Evolutionary conservation across 169 alveolate species (phyloP).

Genomic region (Plasmodium chabaudi): DNA sequence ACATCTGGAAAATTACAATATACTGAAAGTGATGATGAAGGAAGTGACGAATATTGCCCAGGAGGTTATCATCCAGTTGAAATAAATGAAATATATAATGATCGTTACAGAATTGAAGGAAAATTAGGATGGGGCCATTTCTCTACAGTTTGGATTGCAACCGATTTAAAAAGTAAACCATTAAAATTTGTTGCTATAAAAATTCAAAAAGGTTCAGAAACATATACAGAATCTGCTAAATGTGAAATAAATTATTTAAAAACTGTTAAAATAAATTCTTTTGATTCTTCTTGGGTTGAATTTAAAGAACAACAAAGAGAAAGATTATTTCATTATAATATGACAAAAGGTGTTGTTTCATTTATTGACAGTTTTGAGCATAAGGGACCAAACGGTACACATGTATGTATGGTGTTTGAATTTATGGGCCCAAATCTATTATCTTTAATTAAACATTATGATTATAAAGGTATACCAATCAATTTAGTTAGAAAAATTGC

Average conservation of each 20-base stretch:
- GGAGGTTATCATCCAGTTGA: constrained; percentile 97
- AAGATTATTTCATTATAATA: constrained; percentile 77
- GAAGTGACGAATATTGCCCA: constrained; percentile 65
- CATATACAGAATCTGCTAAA: constrained; percentile 97
- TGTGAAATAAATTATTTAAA: constrained; percentile 97
- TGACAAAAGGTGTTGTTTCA: constrained; percentile 93
- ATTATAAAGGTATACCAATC: constrained; percentile 96
- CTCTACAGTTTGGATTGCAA: constrained; percentile 99
- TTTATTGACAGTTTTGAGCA: constrained; percentile 95
- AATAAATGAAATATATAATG: constrained; percentile 94
- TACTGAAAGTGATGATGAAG: constrained; percentile 76
- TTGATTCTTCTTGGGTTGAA: constrained; percentile 86
- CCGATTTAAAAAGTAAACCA: constrained; percentile 90
- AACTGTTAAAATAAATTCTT: constrained; percentile 87
- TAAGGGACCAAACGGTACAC: constrained; percentile 98
- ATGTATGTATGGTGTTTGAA: constrained; percentile 98
- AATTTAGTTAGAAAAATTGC: constrained; percentile 95
- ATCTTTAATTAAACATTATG: constrained; percentile 95
- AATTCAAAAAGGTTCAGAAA: constrained; percentile 97
- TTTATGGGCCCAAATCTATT: constrained; percentile 98
- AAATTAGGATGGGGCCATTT: constrained; percentile 99
- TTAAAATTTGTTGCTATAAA: constrained; percentile 96
- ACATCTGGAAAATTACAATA: constrained; percentile 67
- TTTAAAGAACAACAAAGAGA: constrained; percentile 78
- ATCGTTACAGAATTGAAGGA: constrained; percentile 95